phyloP scores from a whole-genome alignment of 176 grass and related monocot genomes.

The Stipa capillata region DNA sequence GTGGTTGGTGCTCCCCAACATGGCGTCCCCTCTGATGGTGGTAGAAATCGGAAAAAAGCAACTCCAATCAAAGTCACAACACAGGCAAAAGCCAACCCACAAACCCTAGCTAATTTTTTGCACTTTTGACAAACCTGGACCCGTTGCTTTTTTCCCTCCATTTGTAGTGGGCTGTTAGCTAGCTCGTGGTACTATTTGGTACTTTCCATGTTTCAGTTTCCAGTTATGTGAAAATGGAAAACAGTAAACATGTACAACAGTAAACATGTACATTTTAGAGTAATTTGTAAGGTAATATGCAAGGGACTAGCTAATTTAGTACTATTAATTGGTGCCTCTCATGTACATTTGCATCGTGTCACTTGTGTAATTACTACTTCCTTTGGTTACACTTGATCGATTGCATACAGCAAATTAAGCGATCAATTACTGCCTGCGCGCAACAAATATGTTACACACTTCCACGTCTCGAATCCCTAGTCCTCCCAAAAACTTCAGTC shows the following conservation, averaged over 20 bases:
- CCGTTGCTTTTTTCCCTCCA: neutral
- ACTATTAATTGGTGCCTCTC: neutral
- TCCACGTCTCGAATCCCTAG: too few relatives aligned
- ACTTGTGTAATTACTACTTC: neutral
- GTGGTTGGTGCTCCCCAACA: conserved; percentile 30
- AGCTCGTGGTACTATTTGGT: neutral
- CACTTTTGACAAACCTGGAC: neutral
- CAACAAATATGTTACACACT: too few relatives aligned
- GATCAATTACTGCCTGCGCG: too few relatives aligned
- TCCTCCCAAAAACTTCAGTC: too few relatives aligned
- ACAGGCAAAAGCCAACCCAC: neutral
- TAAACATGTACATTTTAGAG: too few relatives aligned
- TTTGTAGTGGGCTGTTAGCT: neutral
- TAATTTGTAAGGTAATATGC: neutral
- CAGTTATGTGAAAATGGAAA: neutral
- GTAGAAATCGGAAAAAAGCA: conserved; percentile 15
- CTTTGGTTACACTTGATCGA: neutral
- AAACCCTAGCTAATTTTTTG: too few relatives aligned
- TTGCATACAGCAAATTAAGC: neutral
- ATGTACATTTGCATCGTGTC: neutral
- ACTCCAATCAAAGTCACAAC: neutral
- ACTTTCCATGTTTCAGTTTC: neutral
- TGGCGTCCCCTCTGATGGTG: conserved; percentile 21
- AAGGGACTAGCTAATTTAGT: neutral
- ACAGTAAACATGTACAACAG: too few relatives aligned